These are phyloP conservation scores for Cruciata laevipes DNA, from an alignment of 257 asterid species.

Conservation along the genomic window DNA sequence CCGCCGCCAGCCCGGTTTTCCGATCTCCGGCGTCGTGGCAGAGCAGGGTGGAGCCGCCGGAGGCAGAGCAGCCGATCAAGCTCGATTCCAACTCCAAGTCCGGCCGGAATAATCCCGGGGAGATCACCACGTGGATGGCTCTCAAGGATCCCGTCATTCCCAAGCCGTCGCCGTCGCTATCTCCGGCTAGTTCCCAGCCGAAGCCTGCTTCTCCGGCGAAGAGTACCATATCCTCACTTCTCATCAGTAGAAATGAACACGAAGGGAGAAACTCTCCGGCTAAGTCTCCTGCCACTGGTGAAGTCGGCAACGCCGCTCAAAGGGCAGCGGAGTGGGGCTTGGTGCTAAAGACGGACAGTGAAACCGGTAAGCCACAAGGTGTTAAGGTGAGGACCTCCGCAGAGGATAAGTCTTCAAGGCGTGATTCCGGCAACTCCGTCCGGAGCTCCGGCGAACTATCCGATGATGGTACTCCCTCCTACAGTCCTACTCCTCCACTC, in stretches of 20 bases:
- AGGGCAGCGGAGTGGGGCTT: slow-evolving; percentile 99
- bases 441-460: slow-evolving; percentile 72
- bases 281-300: slow-evolving; percentile 13
- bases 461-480: slow-evolving; percentile 41
- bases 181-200: not conserved
- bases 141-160: slow-evolving; percentile 38
- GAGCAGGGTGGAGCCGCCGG: slow-evolving; percentile 31
- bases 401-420: slow-evolving; percentile 39
- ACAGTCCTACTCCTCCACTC: not conserved
- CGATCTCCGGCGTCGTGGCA: slow-evolving; percentile 47
- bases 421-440: slow-evolving; percentile 66
- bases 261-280: slow-evolving; percentile 10
- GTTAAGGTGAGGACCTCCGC: slow-evolving; percentile 85
- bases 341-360: slow-evolving; percentile 66
- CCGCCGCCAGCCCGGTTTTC: slow-evolving; percentile 20
- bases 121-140: slow-evolving; percentile 83
- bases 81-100: slow-evolving; percentile 19
- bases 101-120: slow-evolving; percentile 26
- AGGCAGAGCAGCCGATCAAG: slow-evolving; percentile 13
- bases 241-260: not conserved
- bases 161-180: not conserved
- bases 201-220: not conserved
- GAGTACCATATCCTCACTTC: not conserved
- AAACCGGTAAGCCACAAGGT: slow-evolving; percentile 79
- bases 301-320: slow-evolving; percentile 58